Evolutionary conservation across 1,284 basidiomycete genomes (phyloP).

Genomic region (Fomitopsis schrenkii): DNA sequence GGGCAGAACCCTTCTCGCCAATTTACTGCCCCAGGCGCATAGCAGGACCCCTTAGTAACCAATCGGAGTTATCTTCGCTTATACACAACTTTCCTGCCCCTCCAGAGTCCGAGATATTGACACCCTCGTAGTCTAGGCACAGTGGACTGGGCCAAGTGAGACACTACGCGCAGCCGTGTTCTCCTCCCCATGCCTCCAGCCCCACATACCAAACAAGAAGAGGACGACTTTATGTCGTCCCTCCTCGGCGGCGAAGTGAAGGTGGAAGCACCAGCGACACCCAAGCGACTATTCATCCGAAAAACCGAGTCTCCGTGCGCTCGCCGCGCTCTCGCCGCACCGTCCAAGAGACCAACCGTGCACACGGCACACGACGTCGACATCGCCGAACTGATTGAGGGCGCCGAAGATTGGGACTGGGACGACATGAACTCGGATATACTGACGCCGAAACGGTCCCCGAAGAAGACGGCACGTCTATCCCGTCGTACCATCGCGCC

Average conservation of each 20-base stretch:
- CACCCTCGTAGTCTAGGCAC: too few relatives aligned
- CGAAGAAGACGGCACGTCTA: conserved; percentile 14
- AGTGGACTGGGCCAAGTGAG: background rate
- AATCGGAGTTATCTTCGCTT: too few relatives aligned
- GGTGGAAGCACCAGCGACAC: conserved; percentile 29
- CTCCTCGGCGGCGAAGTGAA: conserved; percentile 32
- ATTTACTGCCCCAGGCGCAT: too few relatives aligned
- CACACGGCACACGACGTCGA: conserved; percentile 19
- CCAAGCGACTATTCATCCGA: conserved; percentile 26
- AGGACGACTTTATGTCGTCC: conserved; percentile 42
- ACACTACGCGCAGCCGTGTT: background rate
- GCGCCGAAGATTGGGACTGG: conserved; percentile 50
- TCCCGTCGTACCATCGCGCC: background rate
- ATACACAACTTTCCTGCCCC: too few relatives aligned
- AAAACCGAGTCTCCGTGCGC: conserved; percentile 9
- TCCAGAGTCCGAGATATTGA: too few relatives aligned
- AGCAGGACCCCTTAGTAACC: too few relatives aligned
- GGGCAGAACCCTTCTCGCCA: too few relatives aligned
- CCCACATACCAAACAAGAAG: conserved; percentile 28
- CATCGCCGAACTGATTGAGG: conserved; percentile 34
- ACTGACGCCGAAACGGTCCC: conserved; percentile 27
- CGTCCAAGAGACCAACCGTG: background rate
- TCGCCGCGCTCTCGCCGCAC: background rate
- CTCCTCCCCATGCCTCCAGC: conserved; percentile 16
- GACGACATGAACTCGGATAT: conserved; percentile 41